Evolutionary conservation across 805 yeast genomes (phyloP), one percentile per base, ranked within the genome.

Genomic region (Candida khao-thaluensis): DNA sequence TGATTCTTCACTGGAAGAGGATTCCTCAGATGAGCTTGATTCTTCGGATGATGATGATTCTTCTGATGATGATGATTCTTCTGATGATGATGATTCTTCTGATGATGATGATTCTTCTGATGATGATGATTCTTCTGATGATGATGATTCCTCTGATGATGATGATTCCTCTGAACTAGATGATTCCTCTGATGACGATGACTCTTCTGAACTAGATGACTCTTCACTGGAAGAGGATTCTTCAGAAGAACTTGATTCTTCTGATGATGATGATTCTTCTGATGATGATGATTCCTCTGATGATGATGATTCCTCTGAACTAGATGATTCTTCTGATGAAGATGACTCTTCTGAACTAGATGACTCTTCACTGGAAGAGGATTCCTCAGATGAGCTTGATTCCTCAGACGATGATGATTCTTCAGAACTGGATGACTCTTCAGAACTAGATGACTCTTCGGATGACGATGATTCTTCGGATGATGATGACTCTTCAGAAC

Each of bases 311-410:
- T 8, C 21, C 6, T 16, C 5, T 17, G 23, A 6, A 16, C 5
- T 4, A 18, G 33, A 30, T 5, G 33, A 18, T 6, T 6, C 12
- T 16, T 30, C 33, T 7, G 23, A 7, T 17, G 33, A 30, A n/a
- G 33, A 30, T 17, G 33, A 18, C 5, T 6, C 12, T 16, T 30
- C 33, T 7, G 23, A 17, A 16, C 22, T 16, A 23, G 27, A 32
- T 4, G 35, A 23, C 3, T 9, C 18, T 22, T 32, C 35, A 32
- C 18, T 22, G 17, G 34, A 30, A 21, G 25, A 15, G 4, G 34
- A 21, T 4, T 8, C 16, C 4, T 18, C 25, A 5, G 25, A 7
- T 18, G 24, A 30, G 4, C 27, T 21, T 18, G 33, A 20, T 18
- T 4, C 24, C 20, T 31, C 35, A 21, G 20, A 14, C 7, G 35